These are phyloP conservation scores for Zymoseptoria crescenta DNA, from an alignment of 2,329 filamentous ascomycete species.

Conservation along the genomic window DNA sequence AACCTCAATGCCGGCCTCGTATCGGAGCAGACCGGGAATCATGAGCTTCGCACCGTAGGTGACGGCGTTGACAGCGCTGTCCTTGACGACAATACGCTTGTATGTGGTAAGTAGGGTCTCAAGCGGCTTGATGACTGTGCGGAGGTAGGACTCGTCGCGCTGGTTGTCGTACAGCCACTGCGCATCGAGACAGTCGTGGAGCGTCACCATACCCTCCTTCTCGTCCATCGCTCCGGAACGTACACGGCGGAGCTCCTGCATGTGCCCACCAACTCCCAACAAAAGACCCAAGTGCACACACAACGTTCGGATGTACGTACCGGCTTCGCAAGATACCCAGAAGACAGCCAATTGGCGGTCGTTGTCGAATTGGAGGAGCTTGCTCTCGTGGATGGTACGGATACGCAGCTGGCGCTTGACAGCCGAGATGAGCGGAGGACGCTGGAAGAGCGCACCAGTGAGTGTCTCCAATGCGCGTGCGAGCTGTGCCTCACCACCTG, in stretches of 20 bases:
- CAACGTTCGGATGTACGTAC: slow-evolving; percentile 96
- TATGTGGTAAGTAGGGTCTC: slow-evolving; percentile 88
- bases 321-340: slow-evolving; percentile 98
- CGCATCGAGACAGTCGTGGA: slow-evolving; percentile 92
- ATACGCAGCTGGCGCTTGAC: slow-evolving; percentile 99
- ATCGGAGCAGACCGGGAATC: slow-evolving; percentile 91
- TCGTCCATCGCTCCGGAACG: slow-evolving; percentile 93
- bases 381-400: slow-evolving; percentile 95
- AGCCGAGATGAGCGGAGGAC: slow-evolving; percentile 92
- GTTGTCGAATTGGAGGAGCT: slow-evolving; percentile 93
- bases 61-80: slow-evolving; percentile 90
- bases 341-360: slow-evolving; percentile 95
- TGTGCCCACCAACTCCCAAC: slow-evolving; percentile 82
- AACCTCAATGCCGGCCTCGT: slow-evolving; percentile 84
- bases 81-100: slow-evolving; percentile 97
- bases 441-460: slow-evolving; percentile 94
- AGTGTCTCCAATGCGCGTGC: slow-evolving; percentile 89
- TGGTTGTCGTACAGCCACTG: slow-evolving; percentile 96
- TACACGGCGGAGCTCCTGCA: slow-evolving; percentile 95
- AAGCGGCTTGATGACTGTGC: slow-evolving; percentile 82
- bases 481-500: slow-evolving; percentile 87
- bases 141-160: slow-evolving; percentile 85
- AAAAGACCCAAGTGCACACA: slow-evolving; percentile 83
- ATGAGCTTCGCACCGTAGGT: slow-evolving; percentile 99
- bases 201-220: slow-evolving; percentile 76